A percentile compares a stretch with the other conserved stretches of the same genome.
phyloP scores from a whole-genome alignment of 1,284 basidiomycete species.

The Heterobasidion occidentale region DNA sequence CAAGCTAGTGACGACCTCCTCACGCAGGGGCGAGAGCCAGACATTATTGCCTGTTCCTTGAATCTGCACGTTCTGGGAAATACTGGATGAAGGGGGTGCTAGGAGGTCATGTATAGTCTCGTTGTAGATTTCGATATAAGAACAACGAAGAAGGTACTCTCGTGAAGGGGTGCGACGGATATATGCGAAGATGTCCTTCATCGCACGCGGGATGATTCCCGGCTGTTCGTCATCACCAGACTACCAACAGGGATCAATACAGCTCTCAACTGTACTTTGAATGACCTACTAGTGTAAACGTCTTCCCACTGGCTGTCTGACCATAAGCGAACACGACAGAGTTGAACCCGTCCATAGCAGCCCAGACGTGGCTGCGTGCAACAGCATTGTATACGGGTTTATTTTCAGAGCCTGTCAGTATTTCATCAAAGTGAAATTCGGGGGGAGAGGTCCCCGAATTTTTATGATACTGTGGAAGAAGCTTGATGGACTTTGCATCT shows the following conservation, averaged over 20 bases:
- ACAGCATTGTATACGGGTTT: slow-evolving; percentile 80
- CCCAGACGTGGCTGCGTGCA: slow-evolving; percentile 80
- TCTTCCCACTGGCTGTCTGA: slow-evolving; percentile 88
- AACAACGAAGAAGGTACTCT: slow-evolving; percentile 91
- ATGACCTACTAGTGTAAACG: slow-evolving; percentile 69
- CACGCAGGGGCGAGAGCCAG: slow-evolving; percentile 67
- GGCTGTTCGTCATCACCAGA: slow-evolving; percentile 78
- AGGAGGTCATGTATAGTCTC: slow-evolving; percentile 87
- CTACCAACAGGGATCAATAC: slow-evolving; percentile 15
- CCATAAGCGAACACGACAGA: slow-evolving; percentile 93
- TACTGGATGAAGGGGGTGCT: slow-evolving; percentile 62
- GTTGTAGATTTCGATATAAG: slow-evolving; percentile 97
- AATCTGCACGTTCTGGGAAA: slow-evolving; percentile 58
- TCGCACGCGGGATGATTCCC: slow-evolving; percentile 90
- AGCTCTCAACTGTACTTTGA: background rate
- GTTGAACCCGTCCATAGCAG: slow-evolving; percentile 96
- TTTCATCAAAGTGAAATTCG: slow-evolving; percentile 67
- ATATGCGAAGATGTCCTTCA: slow-evolving; percentile 77
- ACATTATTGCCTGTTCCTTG: slow-evolving; percentile 54
- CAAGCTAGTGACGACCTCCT: slow-evolving; percentile 88
- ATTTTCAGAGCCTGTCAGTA: slow-evolving; percentile 80
- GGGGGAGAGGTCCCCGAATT: slow-evolving; percentile 34
- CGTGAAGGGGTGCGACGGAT: slow-evolving; percentile 68
- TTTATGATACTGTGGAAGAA: slow-evolving; percentile 48
- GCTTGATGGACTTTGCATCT: slow-evolving; percentile 41